Evolutionary conservation across 2,329 filamentous ascomycete species (phyloP), one percentile per base, ranked within the genome.

Genomic region (Geoglossum cookeanum): DNA sequence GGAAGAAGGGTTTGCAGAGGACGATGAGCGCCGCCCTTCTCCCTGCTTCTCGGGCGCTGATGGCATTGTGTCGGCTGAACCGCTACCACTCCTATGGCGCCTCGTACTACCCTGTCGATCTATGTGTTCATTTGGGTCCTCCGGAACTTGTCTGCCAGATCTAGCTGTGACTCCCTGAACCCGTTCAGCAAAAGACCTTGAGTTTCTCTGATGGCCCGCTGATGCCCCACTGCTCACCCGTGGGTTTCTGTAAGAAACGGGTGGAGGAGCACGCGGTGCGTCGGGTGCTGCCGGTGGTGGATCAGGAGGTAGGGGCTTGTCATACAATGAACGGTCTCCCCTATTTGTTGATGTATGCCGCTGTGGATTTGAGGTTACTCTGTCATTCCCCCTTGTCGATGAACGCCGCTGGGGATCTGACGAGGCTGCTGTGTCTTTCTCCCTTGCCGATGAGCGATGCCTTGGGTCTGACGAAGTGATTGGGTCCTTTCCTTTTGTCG

Each of bases 181-280:
- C 55, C 64, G 59, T 56, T 63, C 62, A 27, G 63, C 62, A 57
- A 63, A 65, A n/a, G 62, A 64, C 57, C 62, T 60, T n/a, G 55
- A 45, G 22, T 52, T 55, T 32, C 60, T 65, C 63, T 61, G 60
- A 65, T 62, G 52, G 58, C 63, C 68, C 55, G 65, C 63, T 55
- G 62, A 66, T 58, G 48, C 63, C 58, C 62, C 68, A 52, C 68
- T 67, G 61, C 69, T 70, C 45, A 69, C 71, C 62, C 74, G 70
- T 7, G 76, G 74, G 37, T 75, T 71, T 60, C 71, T 75, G 66
- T 79, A 81, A 65, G 77, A 80, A 39, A 75, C 64, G 3, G 83
- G 79, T 44, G 79, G 79, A 7, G 67, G 66, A 33, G 49, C 49
- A 17, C 74, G 75, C 57, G 82, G 79, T 32, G 75, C 77, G 62